These are phyloP conservation scores for Debaryomyces subglobosus DNA, from an alignment of 1,139 yeast genomes.

Conservation along the genomic window DNA sequence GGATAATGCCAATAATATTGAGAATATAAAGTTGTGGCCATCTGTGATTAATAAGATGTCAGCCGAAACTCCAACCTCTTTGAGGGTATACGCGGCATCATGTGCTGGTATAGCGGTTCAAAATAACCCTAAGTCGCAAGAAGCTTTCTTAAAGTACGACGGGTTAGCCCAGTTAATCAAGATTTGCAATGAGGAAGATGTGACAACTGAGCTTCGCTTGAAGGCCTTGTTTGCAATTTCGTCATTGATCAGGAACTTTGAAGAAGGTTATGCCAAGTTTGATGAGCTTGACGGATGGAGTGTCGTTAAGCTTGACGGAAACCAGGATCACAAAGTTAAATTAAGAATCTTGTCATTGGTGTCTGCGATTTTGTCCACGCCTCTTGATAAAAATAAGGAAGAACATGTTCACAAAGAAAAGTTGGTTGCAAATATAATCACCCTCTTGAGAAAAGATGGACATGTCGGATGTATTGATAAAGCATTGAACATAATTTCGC, in stretches of 20 bases:
- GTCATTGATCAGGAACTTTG: conserved; percentile 72
- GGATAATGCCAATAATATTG: conserved; percentile 93
- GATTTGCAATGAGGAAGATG: conserved; percentile 29
- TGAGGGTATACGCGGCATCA: conserved; percentile 66
- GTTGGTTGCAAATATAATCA: conserved; percentile 41
- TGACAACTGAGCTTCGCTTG: conserved; percentile 42
- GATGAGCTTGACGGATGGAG: conserved; percentile 67
- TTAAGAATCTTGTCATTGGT: conserved; percentile 60
- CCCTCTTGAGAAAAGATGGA: conserved; percentile 40
- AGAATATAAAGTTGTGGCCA: conserved; percentile 81
- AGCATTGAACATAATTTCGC: conserved; percentile 55
- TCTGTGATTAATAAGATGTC: conserved; percentile 57
- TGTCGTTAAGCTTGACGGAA: conserved; percentile 21
- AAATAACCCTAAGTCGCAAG: conserved; percentile 78
- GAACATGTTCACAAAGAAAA: conserved; percentile 44
- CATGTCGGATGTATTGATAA: conserved; percentile 63
- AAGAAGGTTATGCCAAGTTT: conserved; percentile 58
- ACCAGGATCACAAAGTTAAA: conserved; percentile 40
- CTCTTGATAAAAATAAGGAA: conserved; percentile 41
- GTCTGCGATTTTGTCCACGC: conserved; percentile 59
- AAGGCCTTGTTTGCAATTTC: conserved; percentile 82
- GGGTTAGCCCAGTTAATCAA: conserved; percentile 52
- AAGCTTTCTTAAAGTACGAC: conserved; percentile 54
- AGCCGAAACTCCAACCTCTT: conserved; percentile 32
- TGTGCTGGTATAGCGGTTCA: conserved; percentile 91